A percentile compares a stretch with the other conserved stretches of the same genome.
Conservation (phyloP, 768 basidiomycete genomes). For the Tricholoma sp. region DNA sequence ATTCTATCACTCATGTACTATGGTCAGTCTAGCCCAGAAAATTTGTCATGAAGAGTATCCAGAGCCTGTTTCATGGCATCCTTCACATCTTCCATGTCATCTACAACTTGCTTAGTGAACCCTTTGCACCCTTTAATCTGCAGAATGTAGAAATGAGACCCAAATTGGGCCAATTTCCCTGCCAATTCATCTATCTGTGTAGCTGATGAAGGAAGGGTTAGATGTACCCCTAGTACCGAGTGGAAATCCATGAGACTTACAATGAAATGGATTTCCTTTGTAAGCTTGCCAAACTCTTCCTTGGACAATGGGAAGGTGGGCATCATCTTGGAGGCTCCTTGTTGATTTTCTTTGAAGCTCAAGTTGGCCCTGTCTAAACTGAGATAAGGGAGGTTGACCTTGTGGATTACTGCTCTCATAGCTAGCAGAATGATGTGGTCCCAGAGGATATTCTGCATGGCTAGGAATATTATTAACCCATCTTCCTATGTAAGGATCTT, state of each 20-base stretch:
- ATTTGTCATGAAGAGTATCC: too few species aligned
- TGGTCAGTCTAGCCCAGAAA: too few species aligned
- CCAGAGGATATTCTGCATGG: conserved; percentile 10
- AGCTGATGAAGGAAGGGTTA: too few species aligned
- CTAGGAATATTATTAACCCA: conserved; percentile 10
- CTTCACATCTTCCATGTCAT: too few species aligned
- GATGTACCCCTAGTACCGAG: background rate
- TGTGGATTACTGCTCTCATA: background rate
- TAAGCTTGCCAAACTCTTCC: background rate
- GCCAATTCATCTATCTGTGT: too few species aligned
- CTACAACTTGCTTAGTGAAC: too few species aligned
- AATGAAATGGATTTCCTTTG: background rate
- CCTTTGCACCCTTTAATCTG: too few species aligned
- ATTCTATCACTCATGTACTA: too few species aligned
- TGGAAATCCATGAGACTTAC: background rate
- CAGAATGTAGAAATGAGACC: background rate
- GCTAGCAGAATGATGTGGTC: conserved; percentile 6
- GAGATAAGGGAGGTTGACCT: conserved; percentile 1
- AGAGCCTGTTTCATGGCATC: too few species aligned
- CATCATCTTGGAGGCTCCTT: background rate
- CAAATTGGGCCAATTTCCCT: conserved; percentile 6
- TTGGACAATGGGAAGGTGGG: conserved; percentile 4
- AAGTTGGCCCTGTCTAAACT: conserved; percentile 5
- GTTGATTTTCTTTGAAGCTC: conserved; percentile 8
- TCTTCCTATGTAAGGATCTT: conserved; percentile 2